phyloP scores from a whole-genome alignment of 306 rosid genomes.

The Oxytropis ochrocephala region DNA sequence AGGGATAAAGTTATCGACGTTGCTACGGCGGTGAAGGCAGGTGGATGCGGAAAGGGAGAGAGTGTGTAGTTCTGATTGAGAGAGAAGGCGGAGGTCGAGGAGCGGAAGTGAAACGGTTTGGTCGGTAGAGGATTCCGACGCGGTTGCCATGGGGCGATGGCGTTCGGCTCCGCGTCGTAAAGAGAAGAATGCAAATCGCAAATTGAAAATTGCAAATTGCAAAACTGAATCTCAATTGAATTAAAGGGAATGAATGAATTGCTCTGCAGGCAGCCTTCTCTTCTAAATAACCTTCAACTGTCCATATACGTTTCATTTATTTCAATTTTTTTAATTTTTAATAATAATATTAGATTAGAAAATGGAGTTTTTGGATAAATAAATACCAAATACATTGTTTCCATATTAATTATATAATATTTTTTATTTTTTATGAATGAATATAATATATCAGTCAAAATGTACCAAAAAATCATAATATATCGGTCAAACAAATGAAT shows the following conservation, averaged over 20 bases:
- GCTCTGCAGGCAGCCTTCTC: neutral
- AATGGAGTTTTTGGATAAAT: no score
- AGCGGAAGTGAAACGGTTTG: conserved; percentile 36
- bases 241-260: neutral
- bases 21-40: conserved; percentile 12
- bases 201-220: neutral
- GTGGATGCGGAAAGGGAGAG: conserved; percentile 52
- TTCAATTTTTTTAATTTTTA: no score
- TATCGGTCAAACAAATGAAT: no score
- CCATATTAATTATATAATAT: no score
- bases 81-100: conserved; percentile 60
- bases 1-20: conserved; percentile 49
- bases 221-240: conserved; percentile 2
- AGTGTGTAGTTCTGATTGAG: conserved; percentile 65
- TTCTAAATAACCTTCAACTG: conserved; percentile 9
- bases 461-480: no score
- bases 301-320: neutral
- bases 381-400: no score
- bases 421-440: no score
- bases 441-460: no score
- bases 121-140: conserved; percentile 29
- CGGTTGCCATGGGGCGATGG: conserved; percentile 56
- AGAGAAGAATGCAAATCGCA: neutral
- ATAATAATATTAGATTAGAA: no score
- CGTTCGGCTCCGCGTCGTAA: neutral